Conservation (phyloP, 116 monocot genomes). For the Phalaenopsis hybrid region DNA sequence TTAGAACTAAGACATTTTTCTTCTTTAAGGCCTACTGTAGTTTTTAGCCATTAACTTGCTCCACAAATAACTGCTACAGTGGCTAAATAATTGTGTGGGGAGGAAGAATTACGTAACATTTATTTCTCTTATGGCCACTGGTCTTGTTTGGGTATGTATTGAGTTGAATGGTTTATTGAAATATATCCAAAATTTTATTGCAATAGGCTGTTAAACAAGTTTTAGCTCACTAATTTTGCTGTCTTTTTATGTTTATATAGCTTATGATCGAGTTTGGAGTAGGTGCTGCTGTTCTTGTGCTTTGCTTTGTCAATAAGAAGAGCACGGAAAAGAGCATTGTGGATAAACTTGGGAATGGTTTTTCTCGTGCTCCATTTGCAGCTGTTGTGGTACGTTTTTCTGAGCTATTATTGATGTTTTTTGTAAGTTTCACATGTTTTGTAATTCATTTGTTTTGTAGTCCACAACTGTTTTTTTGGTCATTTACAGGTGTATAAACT, state of each 20-base stretch:
- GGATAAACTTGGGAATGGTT: conserved; percentile 94
- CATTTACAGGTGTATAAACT: neutral
- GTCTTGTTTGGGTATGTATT: conserved; percentile 74
- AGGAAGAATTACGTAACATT: conserved; percentile 93
- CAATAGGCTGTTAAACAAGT: neutral
- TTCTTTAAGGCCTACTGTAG: neutral
- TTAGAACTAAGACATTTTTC: neutral
- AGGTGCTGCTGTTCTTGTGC: conserved; percentile 84
- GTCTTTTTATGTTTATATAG: conserved; percentile 27
- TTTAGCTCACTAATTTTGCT: neutral
- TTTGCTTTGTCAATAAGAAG: conserved; percentile 89
- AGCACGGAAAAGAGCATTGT: conserved; percentile 58
- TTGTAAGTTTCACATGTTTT: neutral
- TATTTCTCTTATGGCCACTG: conserved; percentile 84
- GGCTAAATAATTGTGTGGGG: conserved; percentile 99
- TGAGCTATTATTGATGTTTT: neutral
- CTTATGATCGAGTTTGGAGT: conserved; percentile 84
- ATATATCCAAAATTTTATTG: conserved; percentile 2
- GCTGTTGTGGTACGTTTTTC: conserved; percentile 65
- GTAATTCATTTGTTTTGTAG: neutral
- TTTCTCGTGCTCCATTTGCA: conserved; percentile 89
- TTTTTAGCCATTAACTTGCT: neutral
- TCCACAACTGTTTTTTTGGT: neutral
- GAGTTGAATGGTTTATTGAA: neutral
- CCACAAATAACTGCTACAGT: conserved; percentile 31